Base-by-base conservation (phyloP, 2,329 filamentous ascomycete species). In the Cercospora sp. region DNA sequence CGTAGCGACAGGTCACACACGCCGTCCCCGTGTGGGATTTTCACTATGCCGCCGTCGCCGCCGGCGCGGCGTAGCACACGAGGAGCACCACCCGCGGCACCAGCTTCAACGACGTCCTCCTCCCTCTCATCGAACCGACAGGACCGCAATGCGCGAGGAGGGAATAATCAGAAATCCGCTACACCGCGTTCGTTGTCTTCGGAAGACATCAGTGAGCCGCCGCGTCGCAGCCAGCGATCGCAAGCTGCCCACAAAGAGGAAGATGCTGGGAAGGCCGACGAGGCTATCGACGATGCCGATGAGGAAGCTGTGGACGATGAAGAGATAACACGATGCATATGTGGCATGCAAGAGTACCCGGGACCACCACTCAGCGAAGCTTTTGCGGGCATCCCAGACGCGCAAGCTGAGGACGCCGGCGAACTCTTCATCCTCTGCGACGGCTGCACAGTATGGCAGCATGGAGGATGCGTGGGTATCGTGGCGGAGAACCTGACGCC, bases 381-480 rank as follows among this genome's bases (percentile, higher is more conserved):
- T 55, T 79, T 79, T 68, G 76, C 75, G 62, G 73, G 75, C 81
- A 86, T 73, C n/a, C 66, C 71, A n/a, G 84, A 86, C 69, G 76
- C 83, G 71, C 85, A 92, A 71, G 88, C 89, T 34, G 93, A 97
- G 76, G 94, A 98, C 72, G 86, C 94, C 73, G 95, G 94, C 55
- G 94, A 94, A 63, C 91, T 98, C 81, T 99, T 97, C 81, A 94
- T 99, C 73, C 94, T 98, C 83, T 99, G 95, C 86, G 95, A 98
- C 81, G 86, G 92, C 72, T 99, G 95, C 85, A 96, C 97, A 79
- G 95, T 98, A 71, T 99, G 94, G 95, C 95, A 99, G 80, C 95
- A 99, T 79, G 95, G 95, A 76, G 94, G 94, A 69, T 99, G 95
- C 78, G 94, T 99, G 68, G 94, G 95, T 69, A 97, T 99, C 77